Conservation (phyloP, 768 basidiomycete species). For the Leucocoprinus birnbaumii region DNA sequence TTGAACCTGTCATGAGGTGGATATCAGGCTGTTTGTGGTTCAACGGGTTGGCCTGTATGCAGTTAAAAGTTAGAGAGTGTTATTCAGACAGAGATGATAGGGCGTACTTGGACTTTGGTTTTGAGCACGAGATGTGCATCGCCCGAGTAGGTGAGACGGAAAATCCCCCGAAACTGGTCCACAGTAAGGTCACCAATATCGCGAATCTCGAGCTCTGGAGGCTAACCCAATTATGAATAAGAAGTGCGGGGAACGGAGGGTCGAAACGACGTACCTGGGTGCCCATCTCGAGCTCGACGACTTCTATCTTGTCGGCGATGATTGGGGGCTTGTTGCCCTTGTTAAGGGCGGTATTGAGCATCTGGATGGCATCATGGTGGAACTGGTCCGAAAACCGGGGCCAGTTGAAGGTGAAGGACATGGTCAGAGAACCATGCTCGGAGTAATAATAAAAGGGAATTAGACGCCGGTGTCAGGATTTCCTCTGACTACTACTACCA, state of each 20-base stretch:
- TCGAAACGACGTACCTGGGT: slow-evolving; percentile 63
- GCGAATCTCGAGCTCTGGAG: slow-evolving; percentile 94
- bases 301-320: slow-evolving; percentile 96
- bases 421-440: slow-evolving; percentile 24
- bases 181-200: slow-evolving; percentile 96
- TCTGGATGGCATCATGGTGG: slow-evolving; percentile 92
- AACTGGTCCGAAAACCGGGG: slow-evolving; percentile 96
- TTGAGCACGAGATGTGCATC: slow-evolving; percentile 87
- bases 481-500: slow-evolving; percentile 14
- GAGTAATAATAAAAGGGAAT: background rate
- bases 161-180: slow-evolving; percentile 96
- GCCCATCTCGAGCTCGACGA: slow-evolving; percentile 99
- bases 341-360: slow-evolving; percentile 96
- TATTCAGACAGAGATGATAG: background rate
- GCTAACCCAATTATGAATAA: slow-evolving; percentile 42
- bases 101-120: slow-evolving; percentile 86
- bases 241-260: slow-evolving; percentile 4
- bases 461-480: slow-evolving; percentile 19
- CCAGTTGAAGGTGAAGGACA: slow-evolving; percentile 95
- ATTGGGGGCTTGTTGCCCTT: slow-evolving; percentile 97
- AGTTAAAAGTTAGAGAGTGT: slow-evolving; percentile 3
- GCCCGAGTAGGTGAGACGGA: slow-evolving; percentile 90
- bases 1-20: slow-evolving; percentile 77
- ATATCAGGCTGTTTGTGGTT: slow-evolving; percentile 92
- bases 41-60: slow-evolving; percentile 82